These are phyloP conservation scores for Neurospora sp. DNA, from an alignment of 495 filamentous ascomycete genomes.

Conservation along the genomic window DNA sequence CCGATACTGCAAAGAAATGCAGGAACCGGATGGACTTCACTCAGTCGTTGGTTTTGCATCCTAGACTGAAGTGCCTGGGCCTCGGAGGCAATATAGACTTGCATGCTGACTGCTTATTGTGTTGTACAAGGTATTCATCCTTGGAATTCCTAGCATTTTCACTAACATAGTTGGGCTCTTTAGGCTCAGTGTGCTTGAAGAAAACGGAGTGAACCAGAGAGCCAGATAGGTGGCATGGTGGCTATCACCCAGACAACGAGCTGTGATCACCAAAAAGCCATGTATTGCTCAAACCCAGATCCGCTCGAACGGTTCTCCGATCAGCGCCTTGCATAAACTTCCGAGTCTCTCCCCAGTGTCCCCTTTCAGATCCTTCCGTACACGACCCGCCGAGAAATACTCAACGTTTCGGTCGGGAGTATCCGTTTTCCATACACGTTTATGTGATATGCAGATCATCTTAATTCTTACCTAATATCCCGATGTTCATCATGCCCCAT, in stretches of 20 bases:
- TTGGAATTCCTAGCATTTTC: background rate
- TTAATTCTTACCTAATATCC: background rate
- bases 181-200: background rate
- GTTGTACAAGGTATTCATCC: background rate
- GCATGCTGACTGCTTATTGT: background rate
- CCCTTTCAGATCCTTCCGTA: background rate
- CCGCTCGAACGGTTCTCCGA: background rate
- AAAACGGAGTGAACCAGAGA: no score
- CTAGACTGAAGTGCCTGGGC: background rate
- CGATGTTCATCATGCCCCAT: background rate
- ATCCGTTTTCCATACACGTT: background rate
- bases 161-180: no score
- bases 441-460: background rate
- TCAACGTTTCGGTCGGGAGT: background rate
- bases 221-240: no score
- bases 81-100: background rate
- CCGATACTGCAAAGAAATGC: background rate
- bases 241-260: no score
- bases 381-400: background rate
- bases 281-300: no score
- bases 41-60: background rate
- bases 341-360: background rate
- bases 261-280: no score
- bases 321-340: background rate
- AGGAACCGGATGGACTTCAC: background rate